A percentile compares a stretch with the other conserved stretches of the same genome.
Evolutionary conservation across 2,329 filamentous ascomycete genomes (phyloP).

Genomic region (Colletotrichum noveboracense): DNA sequence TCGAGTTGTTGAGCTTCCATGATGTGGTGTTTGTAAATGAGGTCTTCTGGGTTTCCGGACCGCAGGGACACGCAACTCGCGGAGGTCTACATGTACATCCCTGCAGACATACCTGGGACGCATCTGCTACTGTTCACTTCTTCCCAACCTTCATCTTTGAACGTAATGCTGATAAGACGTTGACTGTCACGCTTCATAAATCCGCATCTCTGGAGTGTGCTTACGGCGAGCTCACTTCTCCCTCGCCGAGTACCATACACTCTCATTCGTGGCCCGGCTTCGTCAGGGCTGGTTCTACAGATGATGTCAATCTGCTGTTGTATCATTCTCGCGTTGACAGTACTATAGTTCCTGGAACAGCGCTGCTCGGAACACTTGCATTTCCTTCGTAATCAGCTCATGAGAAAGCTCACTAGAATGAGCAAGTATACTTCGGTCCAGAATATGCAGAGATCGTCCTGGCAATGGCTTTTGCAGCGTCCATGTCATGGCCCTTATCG

Average conservation of each 20-base stretch:
- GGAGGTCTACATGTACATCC: no score
- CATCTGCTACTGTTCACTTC: not conserved
- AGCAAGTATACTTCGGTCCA: no score
- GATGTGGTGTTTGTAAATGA: not conserved
- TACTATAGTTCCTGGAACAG: accelerated
- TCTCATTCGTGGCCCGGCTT: not conserved
- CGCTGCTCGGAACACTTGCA: not conserved
- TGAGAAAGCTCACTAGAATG: accelerated
- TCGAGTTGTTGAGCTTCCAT: not conserved
- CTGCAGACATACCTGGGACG: not conserved
- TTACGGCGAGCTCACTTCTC: not conserved
- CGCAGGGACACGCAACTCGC: not conserved
- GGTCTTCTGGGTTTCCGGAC: not conserved
- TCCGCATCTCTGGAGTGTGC: accelerated
- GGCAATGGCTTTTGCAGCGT: not conserved
- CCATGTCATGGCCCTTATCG: not conserved
- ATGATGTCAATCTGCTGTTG: not conserved
- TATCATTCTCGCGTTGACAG: not conserved
- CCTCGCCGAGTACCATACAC: accelerated
- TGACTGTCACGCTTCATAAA: not conserved
- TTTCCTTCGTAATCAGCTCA: accelerated
- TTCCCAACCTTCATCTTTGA: not conserved
- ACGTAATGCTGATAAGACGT: accelerated
- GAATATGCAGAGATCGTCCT: accelerated
- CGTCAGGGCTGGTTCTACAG: not conserved